A percentile compares a stretch with the other conserved stretches of the same genome.
These are phyloP conservation scores for Talaromyces borbonicus DNA, from an alignment of 495 filamentous ascomycete species.

Conservation along the genomic window DNA sequence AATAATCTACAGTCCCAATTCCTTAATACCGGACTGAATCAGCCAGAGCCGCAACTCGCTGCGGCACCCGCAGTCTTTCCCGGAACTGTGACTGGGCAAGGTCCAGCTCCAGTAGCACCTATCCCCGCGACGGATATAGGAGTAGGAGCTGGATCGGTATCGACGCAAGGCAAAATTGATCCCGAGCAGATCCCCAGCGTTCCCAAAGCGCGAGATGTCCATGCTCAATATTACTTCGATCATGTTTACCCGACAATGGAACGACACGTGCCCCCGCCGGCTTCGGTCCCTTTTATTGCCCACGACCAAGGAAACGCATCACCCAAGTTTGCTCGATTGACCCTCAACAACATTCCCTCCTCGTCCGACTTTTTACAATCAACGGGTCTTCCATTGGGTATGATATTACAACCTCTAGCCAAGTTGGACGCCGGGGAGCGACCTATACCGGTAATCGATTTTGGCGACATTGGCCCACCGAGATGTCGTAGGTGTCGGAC, in stretches of 20 bases:
- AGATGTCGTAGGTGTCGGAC: constrained; percentile 88
- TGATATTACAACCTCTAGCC: constrained; percentile 84
- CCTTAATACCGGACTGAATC: constrained; percentile 56
- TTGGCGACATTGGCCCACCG: constrained; percentile 84
- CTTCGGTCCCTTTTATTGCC: constrained; percentile 80
- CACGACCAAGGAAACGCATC: constrained; percentile 95
- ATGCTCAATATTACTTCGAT: constrained; percentile 72
- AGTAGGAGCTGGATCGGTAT: constrained; percentile 30
- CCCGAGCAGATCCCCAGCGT: constrained; percentile 92
- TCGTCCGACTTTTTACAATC: constrained; percentile 67
- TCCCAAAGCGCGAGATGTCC: constrained; percentile 69
- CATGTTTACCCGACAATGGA: constrained; percentile 93
- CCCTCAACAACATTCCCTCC: constrained; percentile 83
- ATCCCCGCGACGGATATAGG: constrained; percentile 49
- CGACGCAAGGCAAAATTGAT: constrained; percentile 69
- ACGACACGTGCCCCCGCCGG: constrained; percentile 79
- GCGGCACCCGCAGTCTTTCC: constrained; percentile 41
- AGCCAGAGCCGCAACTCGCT: constrained; percentile 26
- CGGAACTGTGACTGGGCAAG: constrained; percentile 45
- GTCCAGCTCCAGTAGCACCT: constrained; percentile 31
- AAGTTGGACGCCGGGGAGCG: constrained; percentile 74
- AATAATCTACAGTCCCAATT: constrained; percentile 50
- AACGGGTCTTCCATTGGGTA: constrained; percentile 76
- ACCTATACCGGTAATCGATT: constrained; percentile 86
- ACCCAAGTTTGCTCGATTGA: constrained; percentile 85